Evolutionary conservation across 2,329 filamentous ascomycete genomes (phyloP), one percentile per base, ranked within the genome.

Genomic region (Pestalotiopsis sp.): DNA sequence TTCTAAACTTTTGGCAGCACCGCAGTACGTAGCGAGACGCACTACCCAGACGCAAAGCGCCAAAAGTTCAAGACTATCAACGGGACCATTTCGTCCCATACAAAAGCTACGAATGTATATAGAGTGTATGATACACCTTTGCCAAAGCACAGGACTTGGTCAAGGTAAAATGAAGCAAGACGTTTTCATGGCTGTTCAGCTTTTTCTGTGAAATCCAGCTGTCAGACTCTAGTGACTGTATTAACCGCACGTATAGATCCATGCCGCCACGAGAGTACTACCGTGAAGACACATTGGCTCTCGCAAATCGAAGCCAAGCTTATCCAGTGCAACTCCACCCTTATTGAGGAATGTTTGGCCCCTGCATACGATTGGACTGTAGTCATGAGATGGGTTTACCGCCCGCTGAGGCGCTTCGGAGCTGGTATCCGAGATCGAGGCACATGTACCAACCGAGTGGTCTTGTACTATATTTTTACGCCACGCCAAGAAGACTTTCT

Each of bases 1-100:
- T 98, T 99, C 82, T 90, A 80, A 80, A 41, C n/a, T 36, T 20
- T n/a, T 14, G 6, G 27, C 27, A 11, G 36, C 57, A 59, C 4
- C 23, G 23, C 23, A 59, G 12, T 27, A 11, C 25, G 25, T 13
- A 23, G 23, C 25, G 7, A 59, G 57, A 27, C 11, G 25, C 27
- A 13, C 11, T 36, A 3, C 23, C 57, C 11, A 59, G 7, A 14
- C 23, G 57, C 23, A 17, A 27, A 36, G 13, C 27, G 17, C 14
- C 11, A 59, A 23, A 27, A 59, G 57, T 23, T 27, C 23, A 13
- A 59, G 57, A 59, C 14, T 13, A 6, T 14, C 23, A 27, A 13
- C 23, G 57, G 23, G 23, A 59, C n/a, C 23, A 59, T 17, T 27
- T 36, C 14, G 57, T 17, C 27, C 23, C 57, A 31, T 41, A 36